Conservation (phyloP, 2,329 filamentous ascomycete genomes). For the Trematosphaeria pertusa region DNA sequence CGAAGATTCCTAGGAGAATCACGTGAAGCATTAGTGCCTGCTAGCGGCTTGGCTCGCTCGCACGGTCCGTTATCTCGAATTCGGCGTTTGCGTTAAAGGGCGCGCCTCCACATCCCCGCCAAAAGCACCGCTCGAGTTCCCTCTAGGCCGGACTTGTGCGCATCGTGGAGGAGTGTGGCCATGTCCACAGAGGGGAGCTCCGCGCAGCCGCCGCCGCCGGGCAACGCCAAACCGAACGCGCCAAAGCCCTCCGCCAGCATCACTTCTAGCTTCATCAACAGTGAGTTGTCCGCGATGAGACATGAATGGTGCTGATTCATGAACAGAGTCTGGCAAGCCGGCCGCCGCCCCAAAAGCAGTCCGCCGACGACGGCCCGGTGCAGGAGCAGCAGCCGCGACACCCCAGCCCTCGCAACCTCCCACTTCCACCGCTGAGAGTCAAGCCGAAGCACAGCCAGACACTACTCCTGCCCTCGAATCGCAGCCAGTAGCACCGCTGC, state of each 20-base stretch:
- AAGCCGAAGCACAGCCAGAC: constrained; percentile 7
- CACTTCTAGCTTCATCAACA: constrained; percentile 43
- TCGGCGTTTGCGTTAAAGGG: too few relatives aligned
- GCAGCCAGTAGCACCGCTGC: constrained; percentile 22
- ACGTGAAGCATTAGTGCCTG: too few relatives aligned
- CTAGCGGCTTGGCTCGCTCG: too few relatives aligned
- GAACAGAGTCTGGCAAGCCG: constrained; percentile 52
- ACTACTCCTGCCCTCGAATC: constrained; percentile 9
- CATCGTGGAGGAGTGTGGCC: not conserved
- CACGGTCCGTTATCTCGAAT: too few relatives aligned
- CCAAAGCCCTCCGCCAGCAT: constrained; percentile 28
- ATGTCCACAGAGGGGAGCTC: constrained; percentile 39
- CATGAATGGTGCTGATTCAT: constrained; percentile 23
- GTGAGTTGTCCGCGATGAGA: constrained; percentile 20
- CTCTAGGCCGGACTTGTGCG: not conserved
- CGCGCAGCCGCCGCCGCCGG: constrained; percentile 18
- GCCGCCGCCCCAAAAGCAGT: constrained; percentile 56
- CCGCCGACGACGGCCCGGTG: constrained; percentile 51
- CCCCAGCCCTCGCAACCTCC: constrained; percentile 16
- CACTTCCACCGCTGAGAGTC: constrained; percentile 21
- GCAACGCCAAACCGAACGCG: constrained; percentile 27
- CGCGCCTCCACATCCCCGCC: not conserved
- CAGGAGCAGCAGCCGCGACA: constrained; percentile 29
- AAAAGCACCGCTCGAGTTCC: not conserved
- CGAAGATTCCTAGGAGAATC: too few relatives aligned